phyloP scores from a whole-genome alignment of 1,284 basidiomycete species.

The Pulveroboletus sp. region DNA sequence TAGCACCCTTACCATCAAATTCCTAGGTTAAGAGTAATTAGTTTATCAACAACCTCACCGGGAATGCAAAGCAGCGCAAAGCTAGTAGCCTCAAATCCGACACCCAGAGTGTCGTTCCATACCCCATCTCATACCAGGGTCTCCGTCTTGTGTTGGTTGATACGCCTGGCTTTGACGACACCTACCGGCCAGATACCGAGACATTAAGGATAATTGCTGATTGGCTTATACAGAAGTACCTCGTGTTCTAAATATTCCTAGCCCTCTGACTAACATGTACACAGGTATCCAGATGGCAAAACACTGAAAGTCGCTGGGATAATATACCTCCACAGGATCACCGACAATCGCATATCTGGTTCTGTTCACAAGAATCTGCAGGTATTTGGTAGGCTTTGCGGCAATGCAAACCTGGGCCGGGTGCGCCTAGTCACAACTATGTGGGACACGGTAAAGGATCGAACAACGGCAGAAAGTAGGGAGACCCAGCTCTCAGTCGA shows the following conservation, averaged over 20 bases:
- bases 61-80: not conserved
- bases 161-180: conserved; percentile 33
- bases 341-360: conserved; percentile 48
- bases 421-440: conserved; percentile 47
- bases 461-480: conserved; percentile 9
- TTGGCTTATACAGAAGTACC: conserved; percentile 27
- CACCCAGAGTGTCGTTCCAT: conserved; percentile 14
- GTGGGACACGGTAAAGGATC: conserved; percentile 27
- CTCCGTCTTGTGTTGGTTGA: conserved; percentile 27
- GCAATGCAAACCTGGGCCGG: conserved; percentile 6
- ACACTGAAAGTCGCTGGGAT: conserved; percentile 40
- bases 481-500: conserved; percentile 27
- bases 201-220: conserved; percentile 29
- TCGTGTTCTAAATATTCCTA: not conserved
- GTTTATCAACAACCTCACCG: conserved; percentile 23
- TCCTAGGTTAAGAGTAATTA: not conserved
- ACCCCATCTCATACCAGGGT: not conserved
- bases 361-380: conserved; percentile 45
- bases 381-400: conserved; percentile 42
- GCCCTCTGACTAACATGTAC: not conserved
- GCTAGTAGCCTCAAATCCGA: conserved; percentile 11
- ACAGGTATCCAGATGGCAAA: conserved; percentile 14
- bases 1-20: not conserved
- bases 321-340: conserved; percentile 52
- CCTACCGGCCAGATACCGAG: conserved; percentile 25